Conservation (phyloP, 2,329 filamentous ascomycete genomes). For the Alternaria brassicae region DNA sequence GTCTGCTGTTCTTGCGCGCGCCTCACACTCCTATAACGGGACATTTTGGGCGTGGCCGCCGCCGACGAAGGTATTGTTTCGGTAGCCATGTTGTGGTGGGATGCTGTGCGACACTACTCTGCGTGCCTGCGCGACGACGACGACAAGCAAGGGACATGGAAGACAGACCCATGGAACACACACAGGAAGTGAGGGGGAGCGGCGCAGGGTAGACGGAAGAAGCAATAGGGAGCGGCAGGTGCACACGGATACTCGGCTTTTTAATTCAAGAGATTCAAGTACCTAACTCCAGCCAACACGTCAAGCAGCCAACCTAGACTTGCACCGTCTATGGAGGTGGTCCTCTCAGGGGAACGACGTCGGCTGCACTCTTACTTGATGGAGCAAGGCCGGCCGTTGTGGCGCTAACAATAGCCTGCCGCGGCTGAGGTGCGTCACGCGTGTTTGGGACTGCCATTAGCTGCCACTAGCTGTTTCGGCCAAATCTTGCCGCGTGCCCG, state of each 20-base stretch:
- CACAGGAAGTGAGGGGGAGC: slow-evolving; percentile 18
- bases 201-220: slow-evolving; percentile 5
- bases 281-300: slow-evolving; percentile 20
- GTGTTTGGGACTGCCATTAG: background rate
- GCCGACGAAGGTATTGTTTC: slow-evolving; percentile 36
- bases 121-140: slow-evolving; percentile 28
- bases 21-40: slow-evolving; percentile 66
- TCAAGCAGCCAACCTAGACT: slow-evolving; percentile 8
- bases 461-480: background rate
- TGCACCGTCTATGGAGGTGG: slow-evolving; percentile 10
- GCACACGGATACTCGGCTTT: slow-evolving; percentile 33
- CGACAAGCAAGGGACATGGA: slow-evolving; percentile 25
- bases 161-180: slow-evolving; percentile 16
- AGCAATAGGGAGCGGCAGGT: slow-evolving; percentile 26
- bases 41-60: slow-evolving; percentile 55
- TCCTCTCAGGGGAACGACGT: slow-evolving; percentile 16
- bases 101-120: slow-evolving; percentile 29
- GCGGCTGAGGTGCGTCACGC: background rate
- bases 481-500: background rate
- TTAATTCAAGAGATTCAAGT: slow-evolving; percentile 20
- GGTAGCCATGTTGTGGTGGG: slow-evolving; percentile 42
- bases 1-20: slow-evolving; percentile 50
- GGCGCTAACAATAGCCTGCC: slow-evolving; percentile 18
- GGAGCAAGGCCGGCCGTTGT: slow-evolving; percentile 7
- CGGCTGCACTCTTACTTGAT: slow-evolving; percentile 13